Base-by-base conservation (phyloP, 1,139 yeast genomes). In the Meyerozyma elateridarum region DNA sequence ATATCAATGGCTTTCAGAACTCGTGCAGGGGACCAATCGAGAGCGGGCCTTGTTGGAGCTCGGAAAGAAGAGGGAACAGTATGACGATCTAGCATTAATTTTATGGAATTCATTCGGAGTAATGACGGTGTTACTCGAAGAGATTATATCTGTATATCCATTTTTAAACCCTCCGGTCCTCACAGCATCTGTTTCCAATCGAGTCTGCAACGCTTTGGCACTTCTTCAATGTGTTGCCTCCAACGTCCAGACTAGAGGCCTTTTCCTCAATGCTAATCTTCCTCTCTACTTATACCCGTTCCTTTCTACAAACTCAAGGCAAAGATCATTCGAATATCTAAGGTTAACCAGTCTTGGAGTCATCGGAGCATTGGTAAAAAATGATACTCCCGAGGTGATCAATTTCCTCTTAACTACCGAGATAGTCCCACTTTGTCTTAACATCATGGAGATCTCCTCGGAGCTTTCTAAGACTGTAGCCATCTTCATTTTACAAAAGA, bases 71-170 rank as follows among this genome's bases (percentile, higher is more conserved):
- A 72, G 98, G 42, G 98, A 91, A 51, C 91, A 87, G 52, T 89
- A 85, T 52, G 96, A 88, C 37, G 97, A 91, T 52, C 70, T 91
- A 42, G 97, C 98, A 1, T 61, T 88, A 28, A 94, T 89, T 5
- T 65, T 91, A 38, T 91, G 98, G 98, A 83, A 91, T 48, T 85
- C 96, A 4, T 89, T 83, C 60, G 98, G 97, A 16, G 96, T 89
- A 12, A 88, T 91, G 94, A 82, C 97, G 1, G 84, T 89, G 11
- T 64, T 91, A 30, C 59, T 91, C 40, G 94, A 87, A 54, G 98
- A 91, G 53, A 88, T 91, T 35, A 79, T 88, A 29, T 73, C 87
- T 4, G 96, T 89, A 3, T 91, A 91, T 52, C 96, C 97, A 12
- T 71, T 81, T 51, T 66, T 91, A 39, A 82, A 85, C 29, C 96